Evolutionary conservation across 2,329 filamentous ascomycete species (phyloP).

Genomic region (Penicillium hesseltinei): DNA sequence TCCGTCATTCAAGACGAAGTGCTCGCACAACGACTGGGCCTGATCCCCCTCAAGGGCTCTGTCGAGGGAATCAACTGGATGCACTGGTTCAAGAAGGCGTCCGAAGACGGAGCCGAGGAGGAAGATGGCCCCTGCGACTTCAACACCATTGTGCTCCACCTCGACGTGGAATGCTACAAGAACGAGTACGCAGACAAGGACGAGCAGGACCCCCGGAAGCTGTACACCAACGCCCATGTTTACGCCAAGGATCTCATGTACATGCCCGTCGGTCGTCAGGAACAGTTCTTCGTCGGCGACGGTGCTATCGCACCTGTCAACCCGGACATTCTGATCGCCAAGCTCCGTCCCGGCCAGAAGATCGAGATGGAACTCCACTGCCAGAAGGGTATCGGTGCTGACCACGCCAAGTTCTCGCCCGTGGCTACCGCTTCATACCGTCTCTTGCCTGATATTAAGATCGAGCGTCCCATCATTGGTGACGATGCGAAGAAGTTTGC

Average conservation of each 20-base stretch:
- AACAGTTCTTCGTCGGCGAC: conserved; percentile 63
- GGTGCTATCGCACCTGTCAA: conserved; percentile 73
- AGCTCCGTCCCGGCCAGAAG: conserved; percentile 85
- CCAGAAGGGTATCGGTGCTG: conserved; percentile 87
- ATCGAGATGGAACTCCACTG: conserved; percentile 88
- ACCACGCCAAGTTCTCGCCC: conserved; percentile 96
- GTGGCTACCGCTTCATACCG: conserved; percentile 94
- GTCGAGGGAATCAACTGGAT: conserved; percentile 76
- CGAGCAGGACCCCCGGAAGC: conserved; percentile 77
- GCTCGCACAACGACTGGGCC: conserved; percentile 80
- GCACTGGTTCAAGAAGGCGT: conserved; percentile 75
- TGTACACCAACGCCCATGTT: conserved; percentile 81
- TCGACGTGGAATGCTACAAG: conserved; percentile 77
- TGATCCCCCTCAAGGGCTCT: conserved; percentile 83
- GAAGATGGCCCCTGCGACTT: conserved; percentile 60
- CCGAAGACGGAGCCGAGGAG: conserved; percentile 57
- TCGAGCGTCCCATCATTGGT: conserved; percentile 78
- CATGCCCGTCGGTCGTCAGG: conserved; percentile 71
- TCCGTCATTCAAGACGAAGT: conserved; percentile 98
- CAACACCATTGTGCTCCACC: conserved; percentile 79
- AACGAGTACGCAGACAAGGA: conserved; percentile 69
- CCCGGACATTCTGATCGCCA: conserved; percentile 90
- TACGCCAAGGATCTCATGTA: conserved; percentile 78
- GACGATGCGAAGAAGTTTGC: conserved; percentile 85
- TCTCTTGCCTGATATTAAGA: conserved; percentile 82